Conservation (phyloP, 2,329 filamentous ascomycete genomes). For the Pseudogymnoascus sp. region DNA sequence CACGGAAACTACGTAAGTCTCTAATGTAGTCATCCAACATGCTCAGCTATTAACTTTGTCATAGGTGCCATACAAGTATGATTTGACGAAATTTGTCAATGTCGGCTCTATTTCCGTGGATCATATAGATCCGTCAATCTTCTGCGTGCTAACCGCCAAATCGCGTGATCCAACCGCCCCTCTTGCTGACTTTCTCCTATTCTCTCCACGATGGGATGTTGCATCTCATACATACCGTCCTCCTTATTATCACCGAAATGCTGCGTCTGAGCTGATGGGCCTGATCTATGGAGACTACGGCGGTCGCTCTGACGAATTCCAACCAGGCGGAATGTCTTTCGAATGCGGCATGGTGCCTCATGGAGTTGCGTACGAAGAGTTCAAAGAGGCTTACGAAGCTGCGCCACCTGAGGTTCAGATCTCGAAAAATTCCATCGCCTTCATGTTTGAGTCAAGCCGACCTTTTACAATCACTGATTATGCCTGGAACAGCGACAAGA, state of each 20-base stretch:
- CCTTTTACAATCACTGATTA: slow-evolving; percentile 53
- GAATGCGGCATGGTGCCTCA: slow-evolving; percentile 41
- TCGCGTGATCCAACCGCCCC: slow-evolving; percentile 48
- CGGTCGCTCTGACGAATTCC: slow-evolving; percentile 36
- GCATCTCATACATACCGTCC: slow-evolving; percentile 51
- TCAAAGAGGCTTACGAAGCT: slow-evolving; percentile 42
- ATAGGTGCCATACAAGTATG: slow-evolving; percentile 48
- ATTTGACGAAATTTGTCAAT: slow-evolving; percentile 51
- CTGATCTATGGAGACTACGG: slow-evolving; percentile 37
- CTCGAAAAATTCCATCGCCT: slow-evolving; percentile 41
- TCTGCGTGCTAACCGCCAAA: slow-evolving; percentile 56
- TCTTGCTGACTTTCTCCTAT: slow-evolving; percentile 60
- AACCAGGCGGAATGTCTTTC: slow-evolving; percentile 40
- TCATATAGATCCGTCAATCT: slow-evolving; percentile 61
- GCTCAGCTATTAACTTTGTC: slow-evolving; percentile 22
- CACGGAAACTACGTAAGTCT: slow-evolving; percentile 46
- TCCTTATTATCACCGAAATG: slow-evolving; percentile 52
- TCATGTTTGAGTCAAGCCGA: slow-evolving; percentile 46
- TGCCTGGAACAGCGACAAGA: slow-evolving; percentile 38
- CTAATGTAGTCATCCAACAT: slow-evolving; percentile 36
- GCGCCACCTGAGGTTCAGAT: slow-evolving; percentile 40
- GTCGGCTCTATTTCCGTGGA: slow-evolving; percentile 53
- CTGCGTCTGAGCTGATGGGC: slow-evolving; percentile 43
- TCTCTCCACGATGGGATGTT: slow-evolving; percentile 60
- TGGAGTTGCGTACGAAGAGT: slow-evolving; percentile 40